These are phyloP conservation scores for Neurospora sp. DNA, from an alignment of 2,329 filamentous ascomycete species.

Conservation along the genomic window DNA sequence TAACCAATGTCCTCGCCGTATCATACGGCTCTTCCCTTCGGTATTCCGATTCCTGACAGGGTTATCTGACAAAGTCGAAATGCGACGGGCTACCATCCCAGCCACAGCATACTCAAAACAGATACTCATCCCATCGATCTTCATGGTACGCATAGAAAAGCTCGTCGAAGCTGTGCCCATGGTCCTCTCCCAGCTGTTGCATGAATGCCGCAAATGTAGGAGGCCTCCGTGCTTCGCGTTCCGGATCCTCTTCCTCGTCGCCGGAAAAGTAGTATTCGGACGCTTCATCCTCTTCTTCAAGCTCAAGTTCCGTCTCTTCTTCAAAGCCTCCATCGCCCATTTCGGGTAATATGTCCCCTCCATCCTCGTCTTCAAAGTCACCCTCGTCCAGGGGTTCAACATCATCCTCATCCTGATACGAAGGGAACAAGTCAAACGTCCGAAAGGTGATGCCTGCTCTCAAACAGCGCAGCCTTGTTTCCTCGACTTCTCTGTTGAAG, in stretches of 20 bases:
- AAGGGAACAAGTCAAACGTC: slow-evolving; percentile 18
- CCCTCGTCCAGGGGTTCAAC: slow-evolving; percentile 8
- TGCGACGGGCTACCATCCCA: neutral
- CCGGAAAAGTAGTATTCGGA: slow-evolving; percentile 21
- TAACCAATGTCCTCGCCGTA: neutral
- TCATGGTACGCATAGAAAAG: slow-evolving; percentile 20
- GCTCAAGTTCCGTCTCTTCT: slow-evolving; percentile 10
- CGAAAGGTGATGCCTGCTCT: slow-evolving; percentile 16
- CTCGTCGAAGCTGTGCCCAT: slow-evolving; percentile 19
- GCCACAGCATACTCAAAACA: slow-evolving; percentile 12
- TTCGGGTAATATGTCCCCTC: neutral
- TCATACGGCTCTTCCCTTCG: neutral
- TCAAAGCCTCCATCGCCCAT: slow-evolving; percentile 2
- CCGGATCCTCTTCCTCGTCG: slow-evolving; percentile 19
- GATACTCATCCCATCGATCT: slow-evolving; percentile 21
- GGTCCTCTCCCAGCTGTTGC: slow-evolving; percentile 16
- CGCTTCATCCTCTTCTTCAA: slow-evolving; percentile 20
- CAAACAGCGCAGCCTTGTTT: slow-evolving; percentile 13
- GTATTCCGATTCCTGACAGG: neutral
- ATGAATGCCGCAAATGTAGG: slow-evolving; percentile 18
- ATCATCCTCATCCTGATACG: slow-evolving; percentile 20
- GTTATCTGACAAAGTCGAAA: neutral
- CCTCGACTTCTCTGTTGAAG: slow-evolving; percentile 17
- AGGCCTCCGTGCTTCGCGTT: slow-evolving; percentile 17
- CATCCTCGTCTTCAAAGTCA: slow-evolving; percentile 8